Evolutionary conservation across 2,329 filamentous ascomycete species (phyloP), one percentile per base, ranked within the genome.

Genomic region (Cercospora nicotianae): DNA sequence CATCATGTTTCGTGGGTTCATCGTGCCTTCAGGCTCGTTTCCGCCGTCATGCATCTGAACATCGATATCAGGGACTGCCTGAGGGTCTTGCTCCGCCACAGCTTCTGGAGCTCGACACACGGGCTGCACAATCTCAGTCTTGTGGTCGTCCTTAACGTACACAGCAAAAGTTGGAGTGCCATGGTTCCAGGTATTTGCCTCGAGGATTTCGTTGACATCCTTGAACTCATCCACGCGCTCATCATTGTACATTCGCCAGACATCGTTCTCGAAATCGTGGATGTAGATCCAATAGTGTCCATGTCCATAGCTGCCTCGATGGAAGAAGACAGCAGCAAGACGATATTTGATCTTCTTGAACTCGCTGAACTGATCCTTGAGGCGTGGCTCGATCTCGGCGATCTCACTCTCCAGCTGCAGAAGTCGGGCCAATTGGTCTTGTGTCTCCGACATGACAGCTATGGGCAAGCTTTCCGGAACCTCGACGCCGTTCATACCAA

Each of bases 201-300:
- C 83, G 71, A 95, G 89, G 48, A 97, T 91, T 60, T 90, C 87
- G 13, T 83, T 82, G 45, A 69, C 30, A 1, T 69, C 65, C n/a
- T 69, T 69, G 28, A 88, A 86, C 70, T 91, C 88, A 2, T 87
- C 89, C 26, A 99, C 93, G 16, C 85, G 86, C 64, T 90, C 90
- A 75, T 99, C 95, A 77, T 99, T 99, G 83, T 97, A 99, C 76
- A 92, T 93, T 66, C 93, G 90, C 94, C 95, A 99, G 20, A 94
- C 83, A 39, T 89, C 82, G 58, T 88, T 87, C 71, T 90, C 87
- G 78, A 96, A 96, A 81, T 98, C 95, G 76, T 89, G 91, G 71
- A 99, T 96, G 86, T 94, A 97, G 55, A 97, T 93, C 90, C 93
- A 97, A 81, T 98, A 99, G 79, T 99, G 95, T 0, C 95, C 95